phyloP scores from a whole-genome alignment of 208 protist species.

The Acanthamoeba healyi region DNA sequence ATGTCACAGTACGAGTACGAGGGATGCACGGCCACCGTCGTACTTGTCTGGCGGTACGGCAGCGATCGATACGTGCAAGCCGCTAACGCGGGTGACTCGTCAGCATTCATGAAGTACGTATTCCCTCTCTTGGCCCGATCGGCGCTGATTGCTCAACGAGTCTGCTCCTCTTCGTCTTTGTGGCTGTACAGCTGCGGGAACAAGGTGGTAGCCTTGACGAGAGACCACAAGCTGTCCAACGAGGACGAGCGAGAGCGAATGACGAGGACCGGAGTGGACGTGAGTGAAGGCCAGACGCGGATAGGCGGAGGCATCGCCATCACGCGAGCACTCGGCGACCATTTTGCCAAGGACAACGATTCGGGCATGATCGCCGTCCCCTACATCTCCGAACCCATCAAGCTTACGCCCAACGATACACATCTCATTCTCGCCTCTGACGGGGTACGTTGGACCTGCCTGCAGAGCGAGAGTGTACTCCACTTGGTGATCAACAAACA shows the following conservation, averaged over 20 bases:
- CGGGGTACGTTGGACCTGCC: slow-evolving; percentile 23
- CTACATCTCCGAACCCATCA: slow-evolving; percentile 59
- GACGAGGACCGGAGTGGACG: not conserved
- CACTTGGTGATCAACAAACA: too few relatives aligned
- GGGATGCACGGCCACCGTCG: slow-evolving; percentile 65
- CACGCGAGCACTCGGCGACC: slow-evolving; percentile 69
- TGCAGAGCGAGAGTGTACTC: too few relatives aligned
- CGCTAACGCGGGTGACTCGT: slow-evolving; percentile 56
- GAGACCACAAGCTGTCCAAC: slow-evolving; percentile 64
- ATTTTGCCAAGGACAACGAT: slow-evolving; percentile 75
- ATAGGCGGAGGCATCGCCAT: slow-evolving; percentile 72
- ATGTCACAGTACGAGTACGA: slow-evolving; percentile 66
- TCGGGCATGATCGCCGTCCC: slow-evolving; percentile 68
- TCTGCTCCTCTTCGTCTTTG: not conserved
- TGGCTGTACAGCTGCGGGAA: not conserved
- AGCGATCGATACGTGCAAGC: slow-evolving; percentile 66
- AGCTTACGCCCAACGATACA: slow-evolving; percentile 52
- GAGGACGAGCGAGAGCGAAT: slow-evolving; percentile 49
- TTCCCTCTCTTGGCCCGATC: too few relatives aligned
- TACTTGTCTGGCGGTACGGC: slow-evolving; percentile 45
- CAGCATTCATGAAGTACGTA: slow-evolving; percentile 59
- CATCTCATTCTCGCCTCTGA: slow-evolving; percentile 71
- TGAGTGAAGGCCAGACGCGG: slow-evolving; percentile 70
- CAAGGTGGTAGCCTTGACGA: slow-evolving; percentile 33
- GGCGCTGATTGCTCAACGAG: too few relatives aligned